Evolutionary conservation across 2,329 filamentous ascomycete species (phyloP), one percentile per base, ranked within the genome.

Genomic region (Trichoderma simmonsii): DNA sequence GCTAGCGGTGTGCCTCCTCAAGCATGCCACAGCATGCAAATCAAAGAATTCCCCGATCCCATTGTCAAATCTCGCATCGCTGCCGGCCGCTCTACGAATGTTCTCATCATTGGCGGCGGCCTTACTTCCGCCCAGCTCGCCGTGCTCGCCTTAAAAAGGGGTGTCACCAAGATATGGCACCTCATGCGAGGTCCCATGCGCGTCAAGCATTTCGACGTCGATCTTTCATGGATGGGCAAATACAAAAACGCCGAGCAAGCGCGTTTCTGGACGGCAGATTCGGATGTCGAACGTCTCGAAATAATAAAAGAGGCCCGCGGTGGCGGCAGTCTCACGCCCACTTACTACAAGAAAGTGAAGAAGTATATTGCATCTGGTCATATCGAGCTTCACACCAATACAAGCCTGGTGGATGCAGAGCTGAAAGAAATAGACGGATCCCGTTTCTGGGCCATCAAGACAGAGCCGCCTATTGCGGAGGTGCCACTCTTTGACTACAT

Each of bases 151-250:
- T 82, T 94, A 71, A 86, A 87, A 9, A 85, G 85, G 28, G 91
- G 92, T 0, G 89, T 93, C 0, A 86, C 83, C 1, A 91, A 89
- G 73, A 90, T 95, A 0, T 92, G 87, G 84, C 87, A 92, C 66
- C 77, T 95, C 30, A 90, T 94, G 87, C 86, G 93, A 0, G 85
- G 87, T 0, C 81, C 83, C 0, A 76, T 86, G 14, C 83, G 84
- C 75, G 86, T 93, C 64, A 95, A 95, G 80, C 90, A 91, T 72
- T 95, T 95, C 75, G 93, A 95, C 76, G 86, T 95, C 28, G 88
- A 90, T 71, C 85, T 95, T 2, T 86, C 88, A 62, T 96, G 93
- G 93, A 92, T 95, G 80, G 92, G 91, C 11, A 95, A 95, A 78
- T 95, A 92, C 80, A 90, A 91, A 71, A 95, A 95, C 78, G 87